Percentiles rank a stretch among this genome's conserved stretches.
These are phyloP conservation scores for Scheffersomyces ergatensis DNA, from an alignment of 805 yeast genomes.

Conservation along the genomic window DNA sequence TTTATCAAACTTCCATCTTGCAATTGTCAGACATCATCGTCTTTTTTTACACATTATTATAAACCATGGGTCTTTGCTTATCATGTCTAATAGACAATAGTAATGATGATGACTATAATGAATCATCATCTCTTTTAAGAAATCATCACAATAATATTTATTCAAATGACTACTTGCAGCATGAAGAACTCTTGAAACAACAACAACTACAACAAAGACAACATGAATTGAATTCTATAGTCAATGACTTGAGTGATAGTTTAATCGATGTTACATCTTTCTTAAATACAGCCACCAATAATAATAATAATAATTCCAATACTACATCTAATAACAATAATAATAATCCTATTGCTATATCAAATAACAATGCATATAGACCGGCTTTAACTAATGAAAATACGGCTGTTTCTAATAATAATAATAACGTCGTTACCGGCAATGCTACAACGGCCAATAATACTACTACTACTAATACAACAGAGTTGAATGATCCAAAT, in stretches of 20 bases:
- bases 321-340: conserved; percentile 3
- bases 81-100: conserved; percentile 39
- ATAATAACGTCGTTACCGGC: background rate
- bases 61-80: conserved; percentile 48
- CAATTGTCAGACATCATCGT: no score
- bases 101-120: conserved; percentile 37
- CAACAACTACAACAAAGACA: conserved; percentile 45
- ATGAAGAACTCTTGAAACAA: conserved; percentile 35
- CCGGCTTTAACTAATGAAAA: background rate
- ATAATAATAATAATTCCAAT: background rate
- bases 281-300: conserved; percentile 11
- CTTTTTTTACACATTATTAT: no score
- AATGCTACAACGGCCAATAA: no score
- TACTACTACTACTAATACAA: background rate
- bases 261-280: conserved; percentile 37
- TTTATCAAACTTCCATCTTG: no score
- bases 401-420: background rate
- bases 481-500: conserved; percentile 5
- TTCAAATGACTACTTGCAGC: conserved; percentile 34
- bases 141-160: conserved; percentile 23
- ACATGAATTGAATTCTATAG: conserved; percentile 45
- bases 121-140: conserved; percentile 34
- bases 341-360: background rate
- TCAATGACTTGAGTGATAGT: conserved; percentile 39
- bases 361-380: no score